These are phyloP conservation scores for Furcasterigmium furcatum DNA, from an alignment of 2,329 filamentous ascomycete species.

Conservation along the genomic window DNA sequence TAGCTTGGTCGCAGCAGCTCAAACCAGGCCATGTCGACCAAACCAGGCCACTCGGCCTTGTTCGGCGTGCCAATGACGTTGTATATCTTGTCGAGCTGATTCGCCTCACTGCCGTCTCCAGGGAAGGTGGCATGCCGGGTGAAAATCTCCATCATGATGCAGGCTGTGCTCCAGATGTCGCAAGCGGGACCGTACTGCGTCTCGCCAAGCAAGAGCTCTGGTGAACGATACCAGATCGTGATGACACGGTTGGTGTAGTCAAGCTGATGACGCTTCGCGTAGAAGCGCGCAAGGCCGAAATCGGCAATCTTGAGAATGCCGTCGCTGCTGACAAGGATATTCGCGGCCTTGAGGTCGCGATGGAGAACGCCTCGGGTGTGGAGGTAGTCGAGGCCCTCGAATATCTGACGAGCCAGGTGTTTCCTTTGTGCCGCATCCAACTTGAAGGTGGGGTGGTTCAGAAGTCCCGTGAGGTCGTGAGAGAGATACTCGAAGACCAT, in stretches of 20 bases:
- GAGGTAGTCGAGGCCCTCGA: conserved; percentile 90
- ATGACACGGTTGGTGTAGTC: conserved; percentile 99
- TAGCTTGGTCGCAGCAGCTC: conserved; percentile 80
- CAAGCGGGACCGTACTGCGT: conserved; percentile 87
- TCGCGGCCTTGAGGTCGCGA: conserved; percentile 96
- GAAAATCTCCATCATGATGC: conserved; percentile 95
- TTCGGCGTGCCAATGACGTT: conserved; percentile 86
- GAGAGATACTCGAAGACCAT: conserved; percentile 99
- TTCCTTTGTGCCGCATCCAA: conserved; percentile 87
- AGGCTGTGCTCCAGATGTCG: conserved; percentile 96
- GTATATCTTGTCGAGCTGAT: conserved; percentile 96
- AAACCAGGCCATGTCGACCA: conserved; percentile 97
- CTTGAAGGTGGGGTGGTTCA: conserved; percentile 91
- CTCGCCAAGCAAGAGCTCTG: conserved; percentile 85
- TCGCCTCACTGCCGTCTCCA: conserved; percentile 92
- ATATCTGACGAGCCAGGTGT: conserved; percentile 87
- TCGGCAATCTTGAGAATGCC: conserved; percentile 91
- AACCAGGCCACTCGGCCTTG: conserved; percentile 78
- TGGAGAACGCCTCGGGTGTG: conserved; percentile 92
- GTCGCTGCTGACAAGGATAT: conserved; percentile 88
- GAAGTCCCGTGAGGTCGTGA: conserved; percentile 88
- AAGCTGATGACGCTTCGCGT: conserved; percentile 84
- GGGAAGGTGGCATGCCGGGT: conserved; percentile 91
- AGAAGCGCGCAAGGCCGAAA: conserved; percentile 94
- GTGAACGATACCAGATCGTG: conserved; percentile 95